Conservation (phyloP, 176 grass and related monocot species). For the Musa beccarii region DNA sequence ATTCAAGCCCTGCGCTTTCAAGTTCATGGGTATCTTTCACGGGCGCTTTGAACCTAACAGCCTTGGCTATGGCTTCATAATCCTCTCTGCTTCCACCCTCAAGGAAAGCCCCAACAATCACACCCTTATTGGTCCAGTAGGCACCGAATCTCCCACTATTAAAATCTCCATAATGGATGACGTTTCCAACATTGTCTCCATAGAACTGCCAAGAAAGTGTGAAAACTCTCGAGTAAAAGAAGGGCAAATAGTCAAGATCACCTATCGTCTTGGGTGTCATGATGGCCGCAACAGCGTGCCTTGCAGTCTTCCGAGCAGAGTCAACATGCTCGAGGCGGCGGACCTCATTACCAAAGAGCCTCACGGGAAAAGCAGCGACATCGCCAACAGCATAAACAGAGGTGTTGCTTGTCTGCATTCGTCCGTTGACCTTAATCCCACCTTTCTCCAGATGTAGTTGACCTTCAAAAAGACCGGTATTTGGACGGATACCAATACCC, state of each 20-base stretch:
- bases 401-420: conserved; percentile 65
- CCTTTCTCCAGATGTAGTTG: conserved; percentile 69
- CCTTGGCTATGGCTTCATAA: conserved; percentile 46
- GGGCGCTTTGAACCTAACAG: conserved; percentile 34
- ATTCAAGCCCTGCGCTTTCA: conserved; percentile 47
- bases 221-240: conserved; percentile 98
- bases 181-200: conserved; percentile 74
- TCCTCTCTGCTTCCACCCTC: conserved; percentile 76
- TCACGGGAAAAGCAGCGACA: conserved; percentile 72
- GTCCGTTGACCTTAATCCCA: conserved; percentile 87
- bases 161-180: conserved; percentile 69
- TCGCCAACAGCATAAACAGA: conserved; percentile 89
- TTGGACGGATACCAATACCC: conserved; percentile 83
- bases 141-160: conserved; percentile 50
- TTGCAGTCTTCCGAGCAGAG: conserved; percentile 75
- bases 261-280: conserved; percentile 48
- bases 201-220: conserved; percentile 92
- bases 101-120: conserved; percentile 63
- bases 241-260: conserved; percentile 76
- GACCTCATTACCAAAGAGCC: conserved; percentile 55
- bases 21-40: conserved; percentile 47
- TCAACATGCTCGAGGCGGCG: conserved; percentile 87
- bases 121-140: conserved; percentile 60
- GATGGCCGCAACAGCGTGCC: conserved; percentile 77
- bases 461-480: conserved; percentile 77